phyloP scores from a whole-genome alignment of 108 stramenopile species.

The Nitzschia sp. region DNA sequence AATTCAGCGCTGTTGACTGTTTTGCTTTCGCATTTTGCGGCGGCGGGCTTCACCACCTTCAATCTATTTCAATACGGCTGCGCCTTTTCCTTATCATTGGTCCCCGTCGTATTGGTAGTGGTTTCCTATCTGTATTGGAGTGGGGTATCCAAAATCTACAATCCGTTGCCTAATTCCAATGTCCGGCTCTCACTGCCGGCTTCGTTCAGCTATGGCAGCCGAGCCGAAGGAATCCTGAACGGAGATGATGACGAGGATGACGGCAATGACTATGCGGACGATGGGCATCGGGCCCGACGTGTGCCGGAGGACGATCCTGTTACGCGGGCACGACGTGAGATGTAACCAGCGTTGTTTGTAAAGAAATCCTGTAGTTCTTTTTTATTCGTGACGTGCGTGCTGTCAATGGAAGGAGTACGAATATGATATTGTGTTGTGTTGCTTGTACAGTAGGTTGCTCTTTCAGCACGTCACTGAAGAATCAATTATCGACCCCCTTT shows the following conservation, averaged over 20 bases:
- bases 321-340: neutral
- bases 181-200: slow-evolving; percentile 32
- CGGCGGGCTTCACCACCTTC: slow-evolving; percentile 47
- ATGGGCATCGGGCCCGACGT: neutral
- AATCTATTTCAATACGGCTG: slow-evolving; percentile 49
- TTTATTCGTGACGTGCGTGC: too few species aligned
- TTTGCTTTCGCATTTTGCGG: slow-evolving; percentile 39
- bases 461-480: too few species aligned
- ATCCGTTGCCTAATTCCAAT: slow-evolving; percentile 42
- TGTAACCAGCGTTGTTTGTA: too few species aligned
- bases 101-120: slow-evolving; percentile 27
- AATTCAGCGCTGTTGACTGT: slow-evolving; percentile 46
- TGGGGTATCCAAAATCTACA: slow-evolving; percentile 54
- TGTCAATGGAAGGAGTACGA: too few species aligned
- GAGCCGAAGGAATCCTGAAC: slow-evolving; percentile 2
- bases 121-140: slow-evolving; percentile 44
- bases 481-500: too few species aligned
- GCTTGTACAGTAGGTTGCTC: too few species aligned
- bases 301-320: slow-evolving; percentile 1
- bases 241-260: slow-evolving; percentile 8
- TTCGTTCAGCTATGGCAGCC: slow-evolving; percentile 40
- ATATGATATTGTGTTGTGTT: too few species aligned
- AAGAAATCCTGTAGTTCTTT: too few species aligned
- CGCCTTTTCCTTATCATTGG: slow-evolving; percentile 38
- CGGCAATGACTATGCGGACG: neutral